Percentiles rank a stretch among this genome's conserved stretches.
These are phyloP conservation scores for Cyberlindnera nakhonratchasimensis DNA, from an alignment of 805 yeast genomes.

Conservation along the genomic window DNA sequence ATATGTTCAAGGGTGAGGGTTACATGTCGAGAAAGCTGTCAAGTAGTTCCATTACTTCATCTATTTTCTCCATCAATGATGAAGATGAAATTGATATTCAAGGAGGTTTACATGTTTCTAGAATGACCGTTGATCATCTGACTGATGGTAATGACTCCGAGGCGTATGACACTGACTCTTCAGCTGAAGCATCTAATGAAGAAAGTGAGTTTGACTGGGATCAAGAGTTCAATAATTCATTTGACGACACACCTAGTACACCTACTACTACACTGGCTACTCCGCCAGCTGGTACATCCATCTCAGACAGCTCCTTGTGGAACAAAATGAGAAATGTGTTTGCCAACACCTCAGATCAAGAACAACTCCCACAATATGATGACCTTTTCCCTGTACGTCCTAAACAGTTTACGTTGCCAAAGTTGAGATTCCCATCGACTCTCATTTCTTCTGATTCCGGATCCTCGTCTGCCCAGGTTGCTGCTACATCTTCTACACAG, in stretches of 20 bases:
- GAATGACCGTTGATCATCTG: conserved; percentile 31
- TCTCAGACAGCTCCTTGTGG: conserved; percentile 32
- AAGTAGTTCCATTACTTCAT: conserved; percentile 26
- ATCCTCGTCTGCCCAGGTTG: conserved; percentile 9
- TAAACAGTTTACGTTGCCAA: conserved; percentile 18
- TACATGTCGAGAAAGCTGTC: conserved; percentile 26
- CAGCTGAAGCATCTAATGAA: conserved; percentile 27
- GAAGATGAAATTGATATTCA: conserved; percentile 27
- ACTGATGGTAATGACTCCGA: conserved; percentile 28
- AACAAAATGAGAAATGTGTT: conserved; percentile 36
- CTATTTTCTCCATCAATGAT: conserved; percentile 30
- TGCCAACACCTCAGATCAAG: conserved; percentile 26
- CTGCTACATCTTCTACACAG: background rate
- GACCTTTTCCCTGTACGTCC: conserved; percentile 57
- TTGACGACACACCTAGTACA: background rate
- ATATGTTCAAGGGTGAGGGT: conserved; percentile 26
- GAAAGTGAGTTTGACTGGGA: conserved; percentile 29
- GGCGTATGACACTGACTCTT: conserved; percentile 16
- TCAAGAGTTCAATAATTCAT: conserved; percentile 4
- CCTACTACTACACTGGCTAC: background rate
- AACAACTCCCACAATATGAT: conserved; percentile 66
- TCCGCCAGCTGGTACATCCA: conserved; percentile 4
- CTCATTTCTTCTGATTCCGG: conserved; percentile 5
- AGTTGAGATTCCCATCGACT: conserved; percentile 17
- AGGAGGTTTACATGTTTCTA: conserved; percentile 32